Evolutionary conservation across 106 monocot genomes (phyloP).

Genomic region (Acanthochlamys bracteata): DNA sequence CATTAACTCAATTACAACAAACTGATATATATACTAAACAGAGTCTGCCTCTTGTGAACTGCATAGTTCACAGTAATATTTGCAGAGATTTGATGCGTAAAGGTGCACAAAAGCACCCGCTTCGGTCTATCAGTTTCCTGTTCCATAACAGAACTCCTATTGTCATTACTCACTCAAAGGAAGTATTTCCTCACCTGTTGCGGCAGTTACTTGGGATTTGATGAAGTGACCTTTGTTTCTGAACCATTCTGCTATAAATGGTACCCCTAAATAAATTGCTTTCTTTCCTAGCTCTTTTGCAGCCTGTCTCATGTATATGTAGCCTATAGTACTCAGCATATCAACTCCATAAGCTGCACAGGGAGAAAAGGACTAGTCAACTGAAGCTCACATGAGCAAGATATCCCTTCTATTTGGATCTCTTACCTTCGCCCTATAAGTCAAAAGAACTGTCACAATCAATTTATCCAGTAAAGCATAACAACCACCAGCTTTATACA

Average conservation of each 20-base stretch:
- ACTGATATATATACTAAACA: not conserved
- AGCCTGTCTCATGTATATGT: slow-evolving; percentile 90
- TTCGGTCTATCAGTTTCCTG: no score
- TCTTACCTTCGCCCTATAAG: no score
- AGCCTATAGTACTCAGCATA: slow-evolving; percentile 96
- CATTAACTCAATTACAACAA: not conserved
- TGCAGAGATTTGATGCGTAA: no score
- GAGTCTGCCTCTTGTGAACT: not conserved
- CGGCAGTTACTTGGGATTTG: slow-evolving; percentile 95
- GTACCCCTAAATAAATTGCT: slow-evolving; percentile 79
- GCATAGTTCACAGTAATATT: no score
- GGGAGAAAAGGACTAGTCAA: slow-evolving; percentile 3
- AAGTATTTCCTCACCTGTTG: slow-evolving; percentile 48
- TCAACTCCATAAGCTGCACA: slow-evolving; percentile 85
- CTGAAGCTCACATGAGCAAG: no score
- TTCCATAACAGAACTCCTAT: no score
- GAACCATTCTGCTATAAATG: slow-evolving; percentile 97
- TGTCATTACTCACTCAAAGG: not conserved
- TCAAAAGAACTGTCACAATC: no score
- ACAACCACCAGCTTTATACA: no score
- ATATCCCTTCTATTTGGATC: no score
- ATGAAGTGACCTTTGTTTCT: slow-evolving; percentile 98
- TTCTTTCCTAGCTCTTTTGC: slow-evolving; percentile 96
- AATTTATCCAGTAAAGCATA: no score
- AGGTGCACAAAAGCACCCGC: no score